Evolutionary conservation across 192 early-diverging fungal genomes (phyloP).

Genomic region (Backusella liffmaniae): DNA sequence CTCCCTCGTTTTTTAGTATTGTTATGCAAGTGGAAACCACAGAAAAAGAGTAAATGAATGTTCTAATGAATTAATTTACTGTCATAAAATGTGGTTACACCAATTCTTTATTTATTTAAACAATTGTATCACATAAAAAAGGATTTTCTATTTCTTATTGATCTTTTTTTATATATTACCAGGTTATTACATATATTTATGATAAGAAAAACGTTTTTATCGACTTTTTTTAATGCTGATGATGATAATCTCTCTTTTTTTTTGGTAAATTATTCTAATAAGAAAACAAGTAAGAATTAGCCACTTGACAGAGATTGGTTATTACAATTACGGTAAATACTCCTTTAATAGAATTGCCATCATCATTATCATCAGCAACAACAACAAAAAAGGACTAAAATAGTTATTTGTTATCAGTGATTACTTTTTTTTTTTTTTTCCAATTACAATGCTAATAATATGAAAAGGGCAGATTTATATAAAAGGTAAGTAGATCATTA

Average conservation of each 20-base stretch:
- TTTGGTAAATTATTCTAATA: too few species aligned
- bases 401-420: neutral
- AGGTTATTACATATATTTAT: neutral
- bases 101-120: neutral
- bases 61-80: conserved; percentile 1
- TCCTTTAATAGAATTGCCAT: neutral
- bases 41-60: conserved; percentile 3
- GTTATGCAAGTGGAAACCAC: neutral
- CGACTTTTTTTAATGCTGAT: too few species aligned
- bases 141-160: neutral
- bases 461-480: neutral
- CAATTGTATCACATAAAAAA: neutral
- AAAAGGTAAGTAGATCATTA: neutral
- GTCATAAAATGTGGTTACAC: neutral
- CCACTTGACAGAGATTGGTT: neutral
- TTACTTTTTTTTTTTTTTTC: neutral
- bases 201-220: neutral
- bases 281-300: too few species aligned
- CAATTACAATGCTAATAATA: neutral
- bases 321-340: neutral
- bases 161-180: neutral
- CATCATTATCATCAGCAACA: too few species aligned
- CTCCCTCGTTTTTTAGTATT: conserved; percentile 4
- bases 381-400: neutral
- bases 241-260: too few species aligned